Base-by-base conservation (phyloP, 2,329 filamentous ascomycete genomes). In the Ascochyta clinopodiicola region DNA sequence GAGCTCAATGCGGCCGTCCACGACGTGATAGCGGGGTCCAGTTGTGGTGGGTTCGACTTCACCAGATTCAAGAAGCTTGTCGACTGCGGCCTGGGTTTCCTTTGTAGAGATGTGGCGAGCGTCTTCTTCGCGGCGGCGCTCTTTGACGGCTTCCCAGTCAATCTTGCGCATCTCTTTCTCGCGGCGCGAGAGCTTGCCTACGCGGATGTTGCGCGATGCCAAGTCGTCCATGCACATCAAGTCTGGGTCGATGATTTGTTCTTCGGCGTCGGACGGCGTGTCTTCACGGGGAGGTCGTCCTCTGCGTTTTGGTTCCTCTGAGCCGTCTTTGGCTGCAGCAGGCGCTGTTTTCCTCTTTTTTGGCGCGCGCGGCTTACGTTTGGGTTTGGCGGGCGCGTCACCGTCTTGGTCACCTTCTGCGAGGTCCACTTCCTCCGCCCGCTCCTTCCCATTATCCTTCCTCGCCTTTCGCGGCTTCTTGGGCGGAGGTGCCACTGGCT, bases 121-220 rank as follows among this genome's bases (percentile, higher is more conserved):
- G 44, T 75, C 72, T 49, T 75, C 74, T 48, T 72, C 77, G 53
- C 71, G 72, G 40, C 69, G 69, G 36, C 76, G 71, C 57, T 78
- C 66, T 24, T 65, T 75, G 57, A 83, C 78, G 58, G 83, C 78
- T 39, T 80, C 77, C 76, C 82, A 80, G 61, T 91, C 84, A 38
- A 90, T 86, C 61, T 87, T 82, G 37, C 86, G 85, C 64, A 95
- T 87, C 67, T 89, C 86, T 65, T 87, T 86, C 63, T 92, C 89
- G 3, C 88, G 84, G 66, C 87, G 88, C 51, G 91, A 93, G 56
- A 88, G 87, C 71, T 89, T 90, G 53, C 91, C 91, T 51, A 88
- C 88, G 21, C 89, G 78, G 22, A 73, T 67, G 35, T 71, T 67
- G 19, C 91, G 88, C 58, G 83, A 85, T 44, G 86, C 90, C 3